These are phyloP conservation scores for Rhizophagus sp. DNA, from an alignment of 192 early-diverging fungal genomes.

Conservation along the genomic window DNA sequence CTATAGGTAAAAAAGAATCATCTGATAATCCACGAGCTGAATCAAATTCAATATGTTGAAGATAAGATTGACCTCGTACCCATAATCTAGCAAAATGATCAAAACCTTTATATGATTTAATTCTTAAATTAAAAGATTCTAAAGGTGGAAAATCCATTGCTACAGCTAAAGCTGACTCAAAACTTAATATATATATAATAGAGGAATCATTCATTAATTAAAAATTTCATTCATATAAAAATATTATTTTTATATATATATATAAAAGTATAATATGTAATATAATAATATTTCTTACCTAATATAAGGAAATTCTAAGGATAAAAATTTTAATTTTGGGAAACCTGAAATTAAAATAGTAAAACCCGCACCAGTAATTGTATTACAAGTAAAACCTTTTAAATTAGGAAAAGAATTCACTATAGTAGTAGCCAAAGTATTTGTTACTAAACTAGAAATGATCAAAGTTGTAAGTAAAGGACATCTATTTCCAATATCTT, in stretches of 20 bases:
- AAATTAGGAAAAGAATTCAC: neutral
- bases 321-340: slow-evolving; percentile 11
- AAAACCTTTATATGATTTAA: slow-evolving; percentile 6
- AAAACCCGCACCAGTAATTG: neutral
- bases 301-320: slow-evolving; percentile 17
- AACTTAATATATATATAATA: neutral
- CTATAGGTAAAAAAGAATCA: slow-evolving; percentile 12
- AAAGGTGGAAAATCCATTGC: slow-evolving; percentile 7
- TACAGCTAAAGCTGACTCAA: neutral
- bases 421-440: neutral
- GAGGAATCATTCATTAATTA: too few relatives aligned
- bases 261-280: too few relatives aligned
- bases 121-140: slow-evolving; percentile 17
- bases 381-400: neutral
- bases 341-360: neutral
- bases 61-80: neutral
- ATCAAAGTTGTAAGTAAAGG: slow-evolving; percentile 4
- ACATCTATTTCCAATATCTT: neutral
- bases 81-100: neutral
- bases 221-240: too few relatives aligned
- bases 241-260: too few relatives aligned
- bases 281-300: neutral
- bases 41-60: slow-evolving; percentile 7
- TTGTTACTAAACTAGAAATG: neutral
- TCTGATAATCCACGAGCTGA: neutral